These are phyloP conservation scores for Microcyclospora pomicola DNA, from an alignment of 2,329 filamentous ascomycete genomes.

Conservation along the genomic window DNA sequence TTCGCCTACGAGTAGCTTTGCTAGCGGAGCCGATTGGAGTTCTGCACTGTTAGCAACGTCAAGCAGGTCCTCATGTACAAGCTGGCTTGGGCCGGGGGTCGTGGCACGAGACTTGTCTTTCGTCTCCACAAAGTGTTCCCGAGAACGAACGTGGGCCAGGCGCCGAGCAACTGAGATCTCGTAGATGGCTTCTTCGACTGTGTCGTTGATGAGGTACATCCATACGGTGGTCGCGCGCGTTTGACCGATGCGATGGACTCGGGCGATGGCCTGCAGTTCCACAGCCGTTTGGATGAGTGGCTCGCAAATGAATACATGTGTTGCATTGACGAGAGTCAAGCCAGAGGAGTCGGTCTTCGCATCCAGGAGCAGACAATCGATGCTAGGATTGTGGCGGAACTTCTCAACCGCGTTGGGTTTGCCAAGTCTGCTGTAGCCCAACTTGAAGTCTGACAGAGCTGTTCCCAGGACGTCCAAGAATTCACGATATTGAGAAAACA, in stretches of 20 bases:
- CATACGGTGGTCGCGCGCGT: conserved; percentile 78
- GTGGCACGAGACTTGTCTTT: conserved; percentile 18
- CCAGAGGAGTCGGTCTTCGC: conserved; percentile 80
- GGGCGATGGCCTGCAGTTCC: conserved; percentile 86
- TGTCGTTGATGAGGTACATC: conserved; percentile 84
- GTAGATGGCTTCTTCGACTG: conserved; percentile 86
- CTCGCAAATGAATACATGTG: conserved; percentile 87
- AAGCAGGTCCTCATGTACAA: conserved; percentile 40
- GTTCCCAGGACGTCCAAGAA: conserved; percentile 61
- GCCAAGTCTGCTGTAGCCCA: conserved; percentile 60
- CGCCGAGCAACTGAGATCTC: conserved; percentile 68
- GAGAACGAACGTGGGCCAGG: conserved; percentile 54
- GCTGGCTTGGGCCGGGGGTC: conserved; percentile 23
- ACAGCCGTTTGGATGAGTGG: conserved; percentile 86
- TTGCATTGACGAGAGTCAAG: conserved; percentile 82
- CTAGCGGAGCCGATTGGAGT: conserved; percentile 57
- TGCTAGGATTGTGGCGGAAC: conserved; percentile 60
- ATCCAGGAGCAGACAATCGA: conserved; percentile 79
- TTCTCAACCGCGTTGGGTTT: conserved; percentile 52
- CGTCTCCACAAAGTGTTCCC: conserved; percentile 10
- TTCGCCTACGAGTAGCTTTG: conserved; percentile 56
- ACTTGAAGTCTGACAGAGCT: conserved; percentile 58
- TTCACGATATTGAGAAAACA: conserved; percentile 84
- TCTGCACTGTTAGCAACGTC: conserved; percentile 78
- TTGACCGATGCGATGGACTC: conserved; percentile 90